phyloP scores from a whole-genome alignment of 768 basidiomycete species.

The Daedaleopsis sinensis region DNA sequence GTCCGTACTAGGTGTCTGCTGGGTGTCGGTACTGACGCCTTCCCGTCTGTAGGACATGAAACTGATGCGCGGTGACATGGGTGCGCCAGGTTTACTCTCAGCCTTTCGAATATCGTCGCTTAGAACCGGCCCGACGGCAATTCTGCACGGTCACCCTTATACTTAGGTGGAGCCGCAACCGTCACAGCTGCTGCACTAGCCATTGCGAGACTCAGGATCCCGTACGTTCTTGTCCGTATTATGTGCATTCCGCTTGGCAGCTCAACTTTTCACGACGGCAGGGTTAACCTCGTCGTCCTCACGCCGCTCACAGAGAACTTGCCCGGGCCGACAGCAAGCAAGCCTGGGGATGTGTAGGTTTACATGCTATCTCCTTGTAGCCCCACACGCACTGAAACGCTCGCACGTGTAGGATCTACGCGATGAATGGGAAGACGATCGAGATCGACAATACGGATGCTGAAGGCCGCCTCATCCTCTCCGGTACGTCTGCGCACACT shows the following conservation, averaged over 20 bases:
- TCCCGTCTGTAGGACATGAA: constrained; percentile 67
- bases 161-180: constrained; percentile 73
- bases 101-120: not conserved
- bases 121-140: not conserved
- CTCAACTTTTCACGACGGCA: constrained; percentile 33
- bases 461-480: constrained; percentile 76
- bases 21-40: not conserved
- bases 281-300: constrained; percentile 73
- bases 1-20: not conserved
- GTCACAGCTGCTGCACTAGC: constrained; percentile 75
- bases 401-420: constrained; percentile 56
- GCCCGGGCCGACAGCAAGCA: constrained; percentile 67
- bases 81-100: constrained; percentile 34
- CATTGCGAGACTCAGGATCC: constrained; percentile 80
- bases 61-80: constrained; percentile 88
- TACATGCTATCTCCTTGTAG: not conserved
- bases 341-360: constrained; percentile 83
- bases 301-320: constrained; percentile 86
- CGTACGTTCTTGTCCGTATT: constrained; percentile 51
- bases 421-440: constrained; percentile 87
- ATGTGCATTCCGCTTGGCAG: not conserved
- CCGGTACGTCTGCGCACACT: constrained; percentile 46
- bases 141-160: not conserved
- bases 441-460: constrained; percentile 91
- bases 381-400: not conserved